phyloP scores from a whole-genome alignment of 768 basidiomycete genomes.

The Suillus cothurnatus region DNA sequence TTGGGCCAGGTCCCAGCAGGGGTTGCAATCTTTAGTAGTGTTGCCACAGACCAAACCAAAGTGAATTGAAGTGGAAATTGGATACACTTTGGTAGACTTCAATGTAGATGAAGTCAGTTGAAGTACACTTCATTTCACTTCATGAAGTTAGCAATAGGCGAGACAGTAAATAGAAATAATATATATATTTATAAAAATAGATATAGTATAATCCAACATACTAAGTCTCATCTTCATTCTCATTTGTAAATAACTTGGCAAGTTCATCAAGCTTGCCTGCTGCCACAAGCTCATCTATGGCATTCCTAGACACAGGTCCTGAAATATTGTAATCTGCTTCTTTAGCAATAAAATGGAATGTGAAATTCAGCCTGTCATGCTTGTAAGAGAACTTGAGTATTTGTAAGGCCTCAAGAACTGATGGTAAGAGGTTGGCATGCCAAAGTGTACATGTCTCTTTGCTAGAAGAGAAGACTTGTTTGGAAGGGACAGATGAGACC shows the following conservation, averaged over 20 bases:
- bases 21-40: too few species aligned
- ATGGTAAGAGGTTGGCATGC: conserved; percentile 21
- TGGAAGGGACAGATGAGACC: conserved; percentile 23
- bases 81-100: too few species aligned
- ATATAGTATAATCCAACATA: too few species aligned
- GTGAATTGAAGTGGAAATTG: too few species aligned
- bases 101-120: too few species aligned
- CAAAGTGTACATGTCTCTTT: conserved; percentile 25
- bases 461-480: not conserved
- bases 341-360: conserved; percentile 12
- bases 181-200: too few species aligned
- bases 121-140: too few species aligned
- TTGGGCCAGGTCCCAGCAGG: too few species aligned
- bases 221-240: not conserved
- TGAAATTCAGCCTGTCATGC: conserved; percentile 19
- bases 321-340: conserved; percentile 2
- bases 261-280: conserved; percentile 5
- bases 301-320: conserved; percentile 3
- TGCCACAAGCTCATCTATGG: conserved; percentile 6
- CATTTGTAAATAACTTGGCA: not conserved
- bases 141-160: too few species aligned
- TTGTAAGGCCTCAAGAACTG: conserved; percentile 23
- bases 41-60: too few species aligned
- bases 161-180: too few species aligned
- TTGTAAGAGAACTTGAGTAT: conserved; percentile 9